Conservation (phyloP, 495 filamentous ascomycete species). For the Haplographium delicatum region DNA sequence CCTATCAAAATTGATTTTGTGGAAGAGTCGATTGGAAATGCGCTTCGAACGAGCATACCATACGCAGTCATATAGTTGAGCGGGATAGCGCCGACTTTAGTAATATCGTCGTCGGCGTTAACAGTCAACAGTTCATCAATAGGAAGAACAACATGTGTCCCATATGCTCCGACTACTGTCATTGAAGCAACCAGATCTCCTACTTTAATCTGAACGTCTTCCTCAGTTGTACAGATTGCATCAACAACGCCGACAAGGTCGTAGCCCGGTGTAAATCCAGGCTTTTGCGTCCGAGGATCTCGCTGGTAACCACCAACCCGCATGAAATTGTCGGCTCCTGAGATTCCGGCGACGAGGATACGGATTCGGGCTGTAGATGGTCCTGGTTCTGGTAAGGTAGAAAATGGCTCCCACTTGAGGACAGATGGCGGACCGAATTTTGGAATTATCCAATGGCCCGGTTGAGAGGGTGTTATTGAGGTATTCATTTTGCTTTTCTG, state of each 20-base stretch:
- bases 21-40: background rate
- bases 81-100: background rate
- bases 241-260: background rate
- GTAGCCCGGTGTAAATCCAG: background rate
- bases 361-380: background rate
- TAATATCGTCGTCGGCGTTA: background rate
- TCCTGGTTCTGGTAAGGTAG: background rate
- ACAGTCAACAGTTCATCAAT: background rate
- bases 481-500: no score
- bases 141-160: background rate
- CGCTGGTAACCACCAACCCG: background rate
- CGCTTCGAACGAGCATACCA: background rate
- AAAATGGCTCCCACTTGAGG: background rate
- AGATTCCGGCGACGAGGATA: background rate
- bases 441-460: background rate
- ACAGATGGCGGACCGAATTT: background rate
- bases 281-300: background rate
- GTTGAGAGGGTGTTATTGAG: no score
- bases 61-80: background rate
- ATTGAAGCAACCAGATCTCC: background rate
- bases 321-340: background rate
- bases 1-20: background rate
- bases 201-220: background rate
- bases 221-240: background rate
- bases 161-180: background rate